These are phyloP conservation scores for Pleurotus platypus DNA, from an alignment of 768 basidiomycete genomes.

Conservation along the genomic window DNA sequence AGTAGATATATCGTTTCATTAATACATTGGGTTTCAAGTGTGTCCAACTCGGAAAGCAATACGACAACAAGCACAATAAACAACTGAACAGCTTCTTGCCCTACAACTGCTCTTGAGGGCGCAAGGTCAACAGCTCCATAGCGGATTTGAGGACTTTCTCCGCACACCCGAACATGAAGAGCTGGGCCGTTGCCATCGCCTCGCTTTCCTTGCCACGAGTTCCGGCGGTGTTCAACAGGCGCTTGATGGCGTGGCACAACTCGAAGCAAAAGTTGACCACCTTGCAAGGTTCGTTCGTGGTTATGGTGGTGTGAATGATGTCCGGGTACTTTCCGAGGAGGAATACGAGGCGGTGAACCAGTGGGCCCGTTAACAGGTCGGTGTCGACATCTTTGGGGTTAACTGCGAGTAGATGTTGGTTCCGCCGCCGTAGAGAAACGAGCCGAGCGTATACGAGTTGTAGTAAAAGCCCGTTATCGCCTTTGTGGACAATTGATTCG, in stretches of 20 bases:
- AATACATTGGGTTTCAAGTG: no score
- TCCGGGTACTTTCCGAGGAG: slow-evolving; percentile 4
- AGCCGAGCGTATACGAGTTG: neutral
- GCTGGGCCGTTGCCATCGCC: neutral
- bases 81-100: no score
- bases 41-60: no score
- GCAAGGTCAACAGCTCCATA: slow-evolving; percentile 5
- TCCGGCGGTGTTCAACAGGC: neutral
- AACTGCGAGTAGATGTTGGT: neutral
- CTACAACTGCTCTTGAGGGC: neutral
- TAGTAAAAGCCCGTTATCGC: neutral
- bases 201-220: neutral
- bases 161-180: slow-evolving; percentile 2
- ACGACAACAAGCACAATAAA: no score
- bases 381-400: neutral
- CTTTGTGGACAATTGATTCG: neutral
- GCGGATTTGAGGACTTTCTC: slow-evolving; percentile 2
- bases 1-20: no score
- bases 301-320: neutral
- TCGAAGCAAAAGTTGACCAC: neutral
- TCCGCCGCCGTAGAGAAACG: slow-evolving; percentile 1
- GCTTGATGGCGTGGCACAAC: neutral
- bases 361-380: neutral
- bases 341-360: slow-evolving; percentile 1
- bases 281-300: slow-evolving; percentile 5